These are phyloP conservation scores for Psilocybe cyanescens DNA, from an alignment of 768 basidiomycete genomes.

Conservation along the genomic window DNA sequence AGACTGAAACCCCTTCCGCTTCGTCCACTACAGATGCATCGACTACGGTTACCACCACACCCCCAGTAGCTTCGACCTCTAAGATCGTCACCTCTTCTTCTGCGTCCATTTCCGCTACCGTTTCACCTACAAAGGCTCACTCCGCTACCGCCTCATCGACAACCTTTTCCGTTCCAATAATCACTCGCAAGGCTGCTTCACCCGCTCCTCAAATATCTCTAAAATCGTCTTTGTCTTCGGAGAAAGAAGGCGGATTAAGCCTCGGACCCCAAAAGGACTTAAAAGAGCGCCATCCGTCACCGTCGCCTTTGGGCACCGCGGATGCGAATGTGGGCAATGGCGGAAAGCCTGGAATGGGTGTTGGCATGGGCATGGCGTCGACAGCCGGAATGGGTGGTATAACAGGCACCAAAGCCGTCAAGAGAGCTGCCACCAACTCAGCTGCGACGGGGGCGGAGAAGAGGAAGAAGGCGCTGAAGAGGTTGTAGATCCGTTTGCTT, in stretches of 20 bases:
- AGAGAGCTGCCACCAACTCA: slow-evolving; percentile 62
- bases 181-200: slow-evolving; percentile 48
- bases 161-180: slow-evolving; percentile 44
- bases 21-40: slow-evolving; percentile 19
- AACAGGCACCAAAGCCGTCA: slow-evolving; percentile 63
- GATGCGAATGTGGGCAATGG: slow-evolving; percentile 62
- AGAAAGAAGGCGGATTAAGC: slow-evolving; percentile 38
- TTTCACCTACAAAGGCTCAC: slow-evolving; percentile 9
- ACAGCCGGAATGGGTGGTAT: slow-evolving; percentile 33
- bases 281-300: slow-evolving; percentile 70
- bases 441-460: slow-evolving; percentile 68
- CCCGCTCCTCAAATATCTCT: slow-evolving; percentile 46
- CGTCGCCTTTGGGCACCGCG: slow-evolving; percentile 71
- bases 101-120: slow-evolving; percentile 21
- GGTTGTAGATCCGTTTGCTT: slow-evolving; percentile 46
- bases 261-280: slow-evolving; percentile 24
- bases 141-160: slow-evolving; percentile 26
- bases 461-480: slow-evolving; percentile 87
- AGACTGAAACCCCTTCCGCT: slow-evolving; percentile 21
- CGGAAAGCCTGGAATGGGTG: slow-evolving; percentile 33
- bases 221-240: slow-evolving; percentile 39
- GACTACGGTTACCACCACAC: slow-evolving; percentile 15
- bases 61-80: slow-evolving; percentile 35
- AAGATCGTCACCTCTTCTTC: slow-evolving; percentile 25
- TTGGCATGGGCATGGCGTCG: slow-evolving; percentile 38